These are phyloP conservation scores for Scopulariopsis brevicaulis DNA, from an alignment of 2,329 filamentous ascomycete genomes.

Conservation along the genomic window DNA sequence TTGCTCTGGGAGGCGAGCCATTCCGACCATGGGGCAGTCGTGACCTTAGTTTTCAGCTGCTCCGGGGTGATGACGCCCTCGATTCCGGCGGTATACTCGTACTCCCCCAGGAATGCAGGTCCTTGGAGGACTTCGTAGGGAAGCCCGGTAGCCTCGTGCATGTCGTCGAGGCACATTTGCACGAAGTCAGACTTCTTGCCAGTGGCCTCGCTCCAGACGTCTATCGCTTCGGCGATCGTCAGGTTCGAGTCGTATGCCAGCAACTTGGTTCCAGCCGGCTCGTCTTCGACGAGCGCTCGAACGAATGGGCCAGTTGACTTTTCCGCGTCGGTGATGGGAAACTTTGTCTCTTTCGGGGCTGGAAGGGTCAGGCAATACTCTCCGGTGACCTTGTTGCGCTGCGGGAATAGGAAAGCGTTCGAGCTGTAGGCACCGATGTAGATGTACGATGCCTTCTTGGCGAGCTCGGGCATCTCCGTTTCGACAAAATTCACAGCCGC, in stretches of 20 bases:
- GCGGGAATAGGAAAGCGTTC: conserved; percentile 32
- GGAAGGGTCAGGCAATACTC: conserved; percentile 21
- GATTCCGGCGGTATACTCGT: conserved; percentile 27
- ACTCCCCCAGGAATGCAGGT: conserved; percentile 21
- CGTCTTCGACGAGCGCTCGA: conserved; percentile 25
- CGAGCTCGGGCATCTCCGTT: conserved; percentile 25
- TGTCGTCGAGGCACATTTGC: conserved; percentile 16
- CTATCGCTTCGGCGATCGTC: conserved; percentile 17
- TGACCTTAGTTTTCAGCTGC: conserved; percentile 21
- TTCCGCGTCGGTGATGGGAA: conserved; percentile 27
- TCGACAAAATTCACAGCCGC: conserved; percentile 32
- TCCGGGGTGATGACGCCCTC: conserved; percentile 21
- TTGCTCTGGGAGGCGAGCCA: conserved; percentile 13
- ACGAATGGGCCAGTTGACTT: conserved; percentile 31
- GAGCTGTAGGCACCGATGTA: conserved; percentile 27
- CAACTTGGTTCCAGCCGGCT: conserved; percentile 25
- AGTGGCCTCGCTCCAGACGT: conserved; percentile 21
- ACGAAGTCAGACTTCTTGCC: conserved; percentile 21
- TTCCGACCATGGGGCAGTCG: conserved; percentile 17
- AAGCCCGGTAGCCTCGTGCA: conserved; percentile 20
- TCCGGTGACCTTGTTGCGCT: conserved; percentile 14
- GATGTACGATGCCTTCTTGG: conserved; percentile 25
- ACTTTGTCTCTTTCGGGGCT: conserved; percentile 7
- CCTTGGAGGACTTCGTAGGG: conserved; percentile 25
- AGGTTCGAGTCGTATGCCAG: conserved; percentile 30